phyloP scores from a whole-genome alignment of 768 basidiomycete genomes.

The Fomitopsis pulvina region DNA sequence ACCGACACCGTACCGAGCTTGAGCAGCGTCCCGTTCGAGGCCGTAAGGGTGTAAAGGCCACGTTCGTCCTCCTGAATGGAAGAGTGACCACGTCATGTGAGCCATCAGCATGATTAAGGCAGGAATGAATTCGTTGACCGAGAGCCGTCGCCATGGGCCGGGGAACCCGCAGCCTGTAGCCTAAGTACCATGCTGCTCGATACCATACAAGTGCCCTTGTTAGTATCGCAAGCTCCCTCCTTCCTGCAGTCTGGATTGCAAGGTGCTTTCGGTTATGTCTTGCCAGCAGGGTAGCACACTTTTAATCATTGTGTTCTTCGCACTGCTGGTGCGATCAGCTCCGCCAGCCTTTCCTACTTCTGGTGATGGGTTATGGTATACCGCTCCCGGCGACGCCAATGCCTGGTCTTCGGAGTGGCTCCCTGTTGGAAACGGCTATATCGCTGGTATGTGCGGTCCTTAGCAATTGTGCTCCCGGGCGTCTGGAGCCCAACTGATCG shows the following conservation, averaged over 20 bases:
- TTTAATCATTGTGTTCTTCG: not conserved
- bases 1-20: not conserved
- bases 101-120: not conserved
- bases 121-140: too few relatives aligned
- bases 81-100: not conserved
- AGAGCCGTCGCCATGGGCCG: not conserved
- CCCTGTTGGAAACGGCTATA: slow-evolving; percentile 69
- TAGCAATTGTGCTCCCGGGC: not conserved
- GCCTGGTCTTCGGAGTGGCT: slow-evolving; percentile 57
- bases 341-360: slow-evolving; percentile 54
- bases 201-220: slow-evolving; percentile 1
- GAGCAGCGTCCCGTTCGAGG: not conserved
- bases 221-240: not conserved
- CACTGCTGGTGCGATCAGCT: slow-evolving; percentile 11
- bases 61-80: not conserved
- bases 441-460: slow-evolving; percentile 41
- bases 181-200: not conserved
- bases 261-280: slow-evolving; percentile 3
- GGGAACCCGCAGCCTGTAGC: not conserved
- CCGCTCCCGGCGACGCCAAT: slow-evolving; percentile 31
- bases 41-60: not conserved
- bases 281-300: not conserved
- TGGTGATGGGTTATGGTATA: slow-evolving; percentile 77
- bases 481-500: not conserved
- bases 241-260: not conserved